phyloP scores from a whole-genome alignment of 805 yeast species.

The Henningerozyma blattae region DNA sequence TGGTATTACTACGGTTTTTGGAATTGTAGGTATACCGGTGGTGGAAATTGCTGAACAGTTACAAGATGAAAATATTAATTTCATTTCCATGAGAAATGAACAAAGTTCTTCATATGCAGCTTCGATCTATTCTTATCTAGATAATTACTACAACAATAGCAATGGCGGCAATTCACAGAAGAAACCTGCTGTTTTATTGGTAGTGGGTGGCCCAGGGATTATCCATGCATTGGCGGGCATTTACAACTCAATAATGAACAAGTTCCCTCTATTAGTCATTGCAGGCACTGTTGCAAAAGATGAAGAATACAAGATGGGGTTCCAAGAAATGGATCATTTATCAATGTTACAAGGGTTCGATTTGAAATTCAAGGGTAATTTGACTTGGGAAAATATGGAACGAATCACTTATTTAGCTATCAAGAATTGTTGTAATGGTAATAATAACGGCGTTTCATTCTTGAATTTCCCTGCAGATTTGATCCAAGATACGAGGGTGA shows the following conservation, averaged over 20 bases:
- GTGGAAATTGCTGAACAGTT: slow-evolving; percentile 58
- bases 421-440: slow-evolving; percentile 1
- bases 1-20: slow-evolving; percentile 49
- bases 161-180: background rate
- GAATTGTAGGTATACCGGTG: slow-evolving; percentile 66
- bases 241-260: slow-evolving; percentile 47
- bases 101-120: slow-evolving; percentile 73
- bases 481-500: slow-evolving; percentile 21
- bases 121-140: slow-evolving; percentile 53
- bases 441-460: slow-evolving; percentile 46
- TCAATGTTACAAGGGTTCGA: slow-evolving; percentile 31
- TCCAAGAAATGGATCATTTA: slow-evolving; percentile 62
- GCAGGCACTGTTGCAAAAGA: slow-evolving; percentile 46
- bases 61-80: slow-evolving; percentile 39
- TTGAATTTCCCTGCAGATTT: slow-evolving; percentile 55
- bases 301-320: slow-evolving; percentile 46
- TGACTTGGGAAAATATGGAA: slow-evolving; percentile 8
- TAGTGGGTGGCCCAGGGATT: slow-evolving; percentile 70
- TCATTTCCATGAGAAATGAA: slow-evolving; percentile 55
- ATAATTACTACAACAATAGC: slow-evolving; percentile 24
- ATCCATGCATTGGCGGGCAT: slow-evolving; percentile 58
- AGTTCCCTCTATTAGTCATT: slow-evolving; percentile 53
- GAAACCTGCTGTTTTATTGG: slow-evolving; percentile 52
- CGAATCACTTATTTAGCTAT: slow-evolving; percentile 4
- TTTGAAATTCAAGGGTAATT: slow-evolving; percentile 38